These are phyloP conservation scores for Kodamaea nitidulidarum DNA, from an alignment of 805 yeast genomes.

Conservation along the genomic window DNA sequence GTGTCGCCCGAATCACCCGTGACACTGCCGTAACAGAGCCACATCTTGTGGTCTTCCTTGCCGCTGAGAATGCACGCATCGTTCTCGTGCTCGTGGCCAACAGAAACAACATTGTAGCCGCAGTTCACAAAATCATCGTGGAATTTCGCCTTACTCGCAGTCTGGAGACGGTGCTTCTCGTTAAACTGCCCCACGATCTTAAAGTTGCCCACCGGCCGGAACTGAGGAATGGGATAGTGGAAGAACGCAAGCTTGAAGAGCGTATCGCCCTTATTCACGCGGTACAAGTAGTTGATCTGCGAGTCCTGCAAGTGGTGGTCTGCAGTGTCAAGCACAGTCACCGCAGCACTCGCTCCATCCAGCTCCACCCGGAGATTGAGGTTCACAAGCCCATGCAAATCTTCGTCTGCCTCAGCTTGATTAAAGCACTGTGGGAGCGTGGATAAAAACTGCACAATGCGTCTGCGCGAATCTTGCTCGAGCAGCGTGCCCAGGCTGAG, in stretches of 20 bases:
- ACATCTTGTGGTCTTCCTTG: constrained; percentile 16
- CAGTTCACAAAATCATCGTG: constrained; percentile 31
- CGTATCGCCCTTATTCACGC: constrained; percentile 14
- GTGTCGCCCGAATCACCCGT: constrained; percentile 37
- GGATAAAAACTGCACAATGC: constrained; percentile 25
- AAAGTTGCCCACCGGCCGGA: constrained; percentile 37
- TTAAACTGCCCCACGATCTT: constrained; percentile 37
- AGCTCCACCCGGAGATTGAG: constrained; percentile 27
- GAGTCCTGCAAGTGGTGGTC: constrained; percentile 24
- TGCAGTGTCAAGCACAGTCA: constrained; percentile 35
- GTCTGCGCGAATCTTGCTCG: constrained; percentile 10
- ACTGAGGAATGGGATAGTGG: constrained; percentile 42
- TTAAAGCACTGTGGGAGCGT: constrained; percentile 38
- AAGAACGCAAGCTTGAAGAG: constrained; percentile 31
- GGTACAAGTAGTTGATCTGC: constrained; percentile 33
- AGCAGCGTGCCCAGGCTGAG: constrained; percentile 2
- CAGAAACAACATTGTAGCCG: constrained; percentile 36
- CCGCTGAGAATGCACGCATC: constrained; percentile 37
- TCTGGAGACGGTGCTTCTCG: constrained; percentile 32
- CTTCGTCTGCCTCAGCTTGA: constrained; percentile 13
- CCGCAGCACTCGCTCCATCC: constrained; percentile 17
- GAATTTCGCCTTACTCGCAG: constrained; percentile 25
- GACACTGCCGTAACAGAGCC: constrained; percentile 39
- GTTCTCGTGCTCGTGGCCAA: constrained; percentile 43
- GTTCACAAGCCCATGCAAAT: constrained; percentile 35